Percentiles rank a stretch among this genome's conserved stretches.
phyloP scores from a whole-genome alignment of 192 early-diverging fungal genomes.

The Gamsiella multidivaricata region DNA sequence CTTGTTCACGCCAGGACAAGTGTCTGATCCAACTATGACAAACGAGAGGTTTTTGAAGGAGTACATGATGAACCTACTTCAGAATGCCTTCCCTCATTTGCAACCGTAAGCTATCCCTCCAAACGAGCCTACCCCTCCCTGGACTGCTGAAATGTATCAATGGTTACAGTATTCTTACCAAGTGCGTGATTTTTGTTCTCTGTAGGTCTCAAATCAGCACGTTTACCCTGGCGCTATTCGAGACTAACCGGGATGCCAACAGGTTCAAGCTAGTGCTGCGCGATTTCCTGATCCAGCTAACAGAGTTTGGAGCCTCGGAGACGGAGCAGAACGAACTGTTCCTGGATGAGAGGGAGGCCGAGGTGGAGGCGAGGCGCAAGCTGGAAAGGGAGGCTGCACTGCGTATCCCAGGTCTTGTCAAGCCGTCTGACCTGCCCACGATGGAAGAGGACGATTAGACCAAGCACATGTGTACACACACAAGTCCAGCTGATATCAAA shows the following conservation, averaged over 20 bases:
- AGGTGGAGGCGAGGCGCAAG: conserved; percentile 79
- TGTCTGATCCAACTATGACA: conserved; percentile 77
- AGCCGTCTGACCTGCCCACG: conserved; percentile 82
- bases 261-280: conserved; percentile 94
- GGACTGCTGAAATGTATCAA: no score
- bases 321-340: conserved; percentile 83
- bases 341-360: conserved; percentile 91
- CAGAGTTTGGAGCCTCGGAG: conserved; percentile 86
- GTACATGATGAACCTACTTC: conserved; percentile 84
- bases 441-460: conserved; percentile 64
- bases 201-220: conserved; percentile 80
- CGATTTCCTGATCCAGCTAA: conserved; percentile 93
- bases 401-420: conserved; percentile 95
- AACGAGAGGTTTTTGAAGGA: conserved; percentile 85
- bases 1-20: conserved; percentile 78
- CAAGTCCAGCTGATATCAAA: no score
- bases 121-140: no score
- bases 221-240: conserved; percentile 89
- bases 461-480: no score
- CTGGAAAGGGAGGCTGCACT: conserved; percentile 83
- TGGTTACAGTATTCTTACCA: neutral
- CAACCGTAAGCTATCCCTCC: conserved; percentile 72
- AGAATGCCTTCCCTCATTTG: conserved; percentile 91
- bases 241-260: conserved; percentile 79
- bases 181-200: neutral